Base-by-base conservation (phyloP, 257 asterid species). In the Scutellaria minor region DNA sequence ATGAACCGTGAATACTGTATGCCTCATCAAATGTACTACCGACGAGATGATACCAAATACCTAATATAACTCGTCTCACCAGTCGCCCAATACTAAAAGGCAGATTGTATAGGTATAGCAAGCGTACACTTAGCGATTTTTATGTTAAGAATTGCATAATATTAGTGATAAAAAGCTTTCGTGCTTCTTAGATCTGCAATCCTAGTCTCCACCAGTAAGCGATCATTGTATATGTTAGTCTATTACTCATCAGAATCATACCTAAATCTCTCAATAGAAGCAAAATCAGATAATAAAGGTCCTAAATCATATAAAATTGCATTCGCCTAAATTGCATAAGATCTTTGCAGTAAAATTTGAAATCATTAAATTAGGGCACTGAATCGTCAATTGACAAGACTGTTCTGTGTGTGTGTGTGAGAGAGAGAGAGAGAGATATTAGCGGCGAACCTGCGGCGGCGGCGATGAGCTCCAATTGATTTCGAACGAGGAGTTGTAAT, bases 361-460 rank as follows among this genome's bases (percentile, higher is more conserved):
- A 18, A 18, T 18, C 18, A 18, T 18, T 18, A 18, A 18, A 18
- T 18, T 18, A 18, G 18, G 18, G 18, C 18, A 18, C 18, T 18
- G 18, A 18, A 18, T 18, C 18, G 18, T 18, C 18, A 18, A 18
- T 18, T 18, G 18, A 18, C 18, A 18, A 18, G 18, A 18, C 18
- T 18, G 18, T 18, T 18, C 57, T 54, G 27, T 20, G 41, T 4
- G 59, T 18, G 18, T 18, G 18, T 0, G 18, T 0, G 18, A 18
- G 18, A 24, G 73, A 1, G 58, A 5, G 66, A 0, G 22, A 12
- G 60, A 18, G 67, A 31, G 75, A 9, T 18, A 18, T 18, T 18
- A 50, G 27, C 18, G 18, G 39, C 15, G 50, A 27, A 73, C 72
- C 78, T 65, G 65, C 65, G 57, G 48, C 71, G 64, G 71, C 71